These are phyloP conservation scores for Coprinopsis cinerea DNA, from an alignment of 768 basidiomycete species.

Conservation along the genomic window DNA sequence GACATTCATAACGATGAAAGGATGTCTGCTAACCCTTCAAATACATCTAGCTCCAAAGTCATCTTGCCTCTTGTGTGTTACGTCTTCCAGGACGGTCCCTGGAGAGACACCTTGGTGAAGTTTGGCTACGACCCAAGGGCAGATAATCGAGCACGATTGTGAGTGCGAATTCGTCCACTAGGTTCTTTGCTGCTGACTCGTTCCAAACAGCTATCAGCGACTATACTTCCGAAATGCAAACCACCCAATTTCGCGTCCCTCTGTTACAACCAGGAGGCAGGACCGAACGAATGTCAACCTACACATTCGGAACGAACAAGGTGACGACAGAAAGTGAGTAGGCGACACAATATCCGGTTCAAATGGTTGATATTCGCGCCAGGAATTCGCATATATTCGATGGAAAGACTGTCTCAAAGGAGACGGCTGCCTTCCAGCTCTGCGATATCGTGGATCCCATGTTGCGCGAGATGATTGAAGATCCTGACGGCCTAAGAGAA, in stretches of 20 bases:
- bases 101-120: conserved; percentile 82
- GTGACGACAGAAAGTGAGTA: conserved; percentile 40
- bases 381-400: conserved; percentile 86
- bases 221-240: conserved; percentile 87
- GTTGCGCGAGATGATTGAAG: conserved; percentile 75
- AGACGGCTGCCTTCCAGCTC: conserved; percentile 91
- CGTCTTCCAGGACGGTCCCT: conserved; percentile 91
- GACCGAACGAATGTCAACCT: conserved; percentile 42
- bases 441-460: conserved; percentile 89
- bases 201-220: conserved; percentile 72
- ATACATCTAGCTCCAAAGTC: conserved; percentile 61
- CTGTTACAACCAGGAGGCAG: conserved; percentile 65
- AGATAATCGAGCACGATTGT: conserved; percentile 72
- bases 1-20: conserved; percentile 12
- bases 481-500: conserved; percentile 61
- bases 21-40: not conserved
- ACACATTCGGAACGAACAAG: conserved; percentile 34
- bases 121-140: conserved; percentile 88
- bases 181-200: conserved; percentile 1
- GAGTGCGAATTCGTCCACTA: conserved; percentile 22
- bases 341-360: not conserved
- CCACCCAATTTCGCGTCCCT: conserved; percentile 72
- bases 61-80: conserved; percentile 80
- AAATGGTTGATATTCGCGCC: not conserved
- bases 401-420: conserved; percentile 69